A percentile compares a stretch with the other conserved stretches of the same genome.
Evolutionary conservation across 345 rosid species (phyloP).

Genomic region (Rhizophora apiculata): DNA sequence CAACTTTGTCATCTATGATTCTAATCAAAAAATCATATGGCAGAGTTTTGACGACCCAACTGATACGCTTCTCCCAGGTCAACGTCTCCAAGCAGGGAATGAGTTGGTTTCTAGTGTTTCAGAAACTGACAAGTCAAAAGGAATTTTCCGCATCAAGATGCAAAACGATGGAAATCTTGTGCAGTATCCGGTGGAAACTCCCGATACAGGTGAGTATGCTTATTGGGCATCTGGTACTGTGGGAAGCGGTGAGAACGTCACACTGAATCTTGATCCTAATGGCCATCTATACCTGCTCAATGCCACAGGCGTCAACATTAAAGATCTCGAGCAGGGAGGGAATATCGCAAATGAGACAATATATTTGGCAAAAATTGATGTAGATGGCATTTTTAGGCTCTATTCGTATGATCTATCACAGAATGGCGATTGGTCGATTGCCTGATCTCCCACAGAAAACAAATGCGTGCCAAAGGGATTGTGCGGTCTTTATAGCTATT

Average conservation of each 20-base stretch:
- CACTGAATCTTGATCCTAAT: too few relatives aligned
- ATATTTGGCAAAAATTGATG: conserved; percentile 7
- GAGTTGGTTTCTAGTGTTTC: too few relatives aligned
- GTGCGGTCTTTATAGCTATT: conserved; percentile 29
- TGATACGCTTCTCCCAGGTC: conserved; percentile 19
- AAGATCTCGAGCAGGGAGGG: background rate
- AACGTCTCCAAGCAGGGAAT: too few relatives aligned
- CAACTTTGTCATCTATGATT: background rate
- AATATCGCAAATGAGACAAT: background rate
- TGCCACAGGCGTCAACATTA: too few relatives aligned
- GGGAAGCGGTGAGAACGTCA: too few relatives aligned
- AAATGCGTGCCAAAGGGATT: conserved; percentile 16
- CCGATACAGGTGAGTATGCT: too few relatives aligned
- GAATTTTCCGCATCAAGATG: too few relatives aligned
- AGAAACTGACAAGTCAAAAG: conserved; percentile 5
- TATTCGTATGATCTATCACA: background rate
- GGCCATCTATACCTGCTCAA: too few relatives aligned
- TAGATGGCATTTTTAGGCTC: conserved; percentile 17
- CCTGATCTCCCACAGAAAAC: background rate
- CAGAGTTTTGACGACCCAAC: conserved; percentile 22
- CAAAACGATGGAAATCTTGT: too few relatives aligned
- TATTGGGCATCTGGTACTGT: too few relatives aligned
- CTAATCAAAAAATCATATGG: conserved; percentile 4
- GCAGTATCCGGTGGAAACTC: too few relatives aligned
- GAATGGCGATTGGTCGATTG: conserved; percentile 3